These are phyloP conservation scores for Phoma sp. DNA, from an alignment of 2,329 filamentous ascomycete genomes.

Conservation along the genomic window DNA sequence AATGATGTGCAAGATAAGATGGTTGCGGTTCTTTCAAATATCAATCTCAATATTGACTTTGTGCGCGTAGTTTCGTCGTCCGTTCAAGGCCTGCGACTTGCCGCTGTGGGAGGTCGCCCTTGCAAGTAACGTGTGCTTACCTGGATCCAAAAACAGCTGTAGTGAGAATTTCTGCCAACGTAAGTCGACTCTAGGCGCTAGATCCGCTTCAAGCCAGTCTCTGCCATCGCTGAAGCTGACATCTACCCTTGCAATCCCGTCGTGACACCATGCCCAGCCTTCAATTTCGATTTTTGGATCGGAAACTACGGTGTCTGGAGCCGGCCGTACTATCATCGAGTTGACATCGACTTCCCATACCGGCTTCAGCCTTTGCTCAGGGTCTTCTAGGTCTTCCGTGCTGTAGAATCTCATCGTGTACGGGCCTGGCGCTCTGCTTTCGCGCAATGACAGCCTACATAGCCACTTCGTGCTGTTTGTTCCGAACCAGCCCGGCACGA, in stretches of 20 bases:
- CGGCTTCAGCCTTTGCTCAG: conserved; percentile 17
- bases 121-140: background rate
- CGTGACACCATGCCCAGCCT: conserved; percentile 39
- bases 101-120: background rate
- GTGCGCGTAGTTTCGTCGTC: conserved; percentile 2
- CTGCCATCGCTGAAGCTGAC: conserved; percentile 25
- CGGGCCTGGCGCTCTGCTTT: conserved; percentile 25
- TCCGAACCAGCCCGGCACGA: conserved; percentile 43
- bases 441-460: conserved; percentile 27
- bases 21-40: background rate
- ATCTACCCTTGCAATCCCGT: conserved; percentile 24
- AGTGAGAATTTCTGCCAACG: conserved; percentile 6
- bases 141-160: background rate
- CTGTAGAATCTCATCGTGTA: conserved; percentile 41
- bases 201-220: conserved; percentile 6
- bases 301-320: conserved; percentile 12
- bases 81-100: conserved; percentile 1
- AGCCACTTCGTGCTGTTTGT: conserved; percentile 44
- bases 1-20: background rate
- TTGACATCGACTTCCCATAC: conserved; percentile 38
- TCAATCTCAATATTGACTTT: background rate
- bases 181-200: conserved; percentile 1
- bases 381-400: conserved; percentile 20
- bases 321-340: conserved; percentile 35
- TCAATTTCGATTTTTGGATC: conserved; percentile 8